Evolutionary conservation across 352 stramenopile species (phyloP).

Genomic region (Phytophthora podocarpi): DNA sequence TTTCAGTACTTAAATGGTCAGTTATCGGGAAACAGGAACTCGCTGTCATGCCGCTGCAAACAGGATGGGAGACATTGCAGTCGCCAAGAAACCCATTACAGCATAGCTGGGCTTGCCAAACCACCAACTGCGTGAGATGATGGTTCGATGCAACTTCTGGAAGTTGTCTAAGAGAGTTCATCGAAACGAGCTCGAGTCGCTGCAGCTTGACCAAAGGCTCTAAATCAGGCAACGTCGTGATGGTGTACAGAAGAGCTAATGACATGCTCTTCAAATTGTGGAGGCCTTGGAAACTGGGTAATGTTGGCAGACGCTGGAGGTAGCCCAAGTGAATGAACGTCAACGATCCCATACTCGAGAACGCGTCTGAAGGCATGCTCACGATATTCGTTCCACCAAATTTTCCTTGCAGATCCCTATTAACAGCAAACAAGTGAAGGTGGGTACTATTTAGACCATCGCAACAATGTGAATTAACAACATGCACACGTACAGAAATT

Average conservation of each 20-base stretch:
- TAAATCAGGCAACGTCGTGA: constrained; percentile 13
- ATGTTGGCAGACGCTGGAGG: constrained; percentile 1
- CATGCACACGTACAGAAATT: constrained; percentile 42
- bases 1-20: neutral
- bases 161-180: constrained; percentile 14
- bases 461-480: no score
- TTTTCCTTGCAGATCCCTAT: constrained; percentile 4
- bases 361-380: constrained; percentile 7
- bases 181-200: neutral
- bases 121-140: neutral
- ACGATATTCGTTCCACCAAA: constrained; percentile 9
- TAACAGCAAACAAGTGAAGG: constrained; percentile 27
- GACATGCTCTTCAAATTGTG: constrained; percentile 30
- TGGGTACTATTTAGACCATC: no score
- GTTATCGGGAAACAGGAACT: neutral
- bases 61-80: constrained; percentile 9
- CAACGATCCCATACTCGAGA: constrained; percentile 29
- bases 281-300: constrained; percentile 30
- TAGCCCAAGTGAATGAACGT: constrained; percentile 36
- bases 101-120: constrained; percentile 12
- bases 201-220: constrained; percentile 9
- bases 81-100: constrained; percentile 29
- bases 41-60: neutral
- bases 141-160: constrained; percentile 6
- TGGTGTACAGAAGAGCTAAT: neutral